phyloP scores from a whole-genome alignment of 2,329 filamentous ascomycete genomes.

The Penicillium occitanis region DNA sequence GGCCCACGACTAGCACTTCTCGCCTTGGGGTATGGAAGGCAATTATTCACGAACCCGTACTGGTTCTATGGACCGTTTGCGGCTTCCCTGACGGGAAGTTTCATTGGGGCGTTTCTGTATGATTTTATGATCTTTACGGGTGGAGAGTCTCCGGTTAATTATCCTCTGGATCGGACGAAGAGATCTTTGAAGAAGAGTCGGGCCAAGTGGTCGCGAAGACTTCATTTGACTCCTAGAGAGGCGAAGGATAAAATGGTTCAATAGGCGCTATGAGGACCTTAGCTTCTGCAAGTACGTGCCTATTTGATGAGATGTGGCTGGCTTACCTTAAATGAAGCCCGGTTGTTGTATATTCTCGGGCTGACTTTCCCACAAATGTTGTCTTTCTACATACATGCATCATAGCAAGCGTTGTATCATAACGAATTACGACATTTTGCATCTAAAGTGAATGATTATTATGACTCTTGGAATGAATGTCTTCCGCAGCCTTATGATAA shows the following conservation, averaged over 20 bases:
- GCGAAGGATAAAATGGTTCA: not conserved
- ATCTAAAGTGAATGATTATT: not conserved
- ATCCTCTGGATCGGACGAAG: slow-evolving; percentile 47
- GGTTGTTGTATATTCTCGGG: not conserved
- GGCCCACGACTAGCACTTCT: slow-evolving; percentile 50
- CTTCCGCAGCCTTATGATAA: too few relatives aligned
- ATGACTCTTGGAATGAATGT: not conserved
- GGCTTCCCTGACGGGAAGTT: slow-evolving; percentile 40
- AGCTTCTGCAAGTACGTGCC: not conserved
- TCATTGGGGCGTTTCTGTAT: slow-evolving; percentile 52
- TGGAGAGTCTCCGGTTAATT: slow-evolving; percentile 54
- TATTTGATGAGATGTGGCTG: not conserved
- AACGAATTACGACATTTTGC: not conserved
- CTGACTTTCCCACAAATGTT: not conserved
- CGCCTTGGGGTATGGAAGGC: slow-evolving; percentile 46
- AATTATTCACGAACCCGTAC: slow-evolving; percentile 45
- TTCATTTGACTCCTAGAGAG: slow-evolving; percentile 26
- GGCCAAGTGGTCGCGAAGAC: slow-evolving; percentile 32
- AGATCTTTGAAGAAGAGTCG: slow-evolving; percentile 48
- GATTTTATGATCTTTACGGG: slow-evolving; percentile 54
- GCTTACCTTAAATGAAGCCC: not conserved
- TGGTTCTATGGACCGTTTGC: slow-evolving; percentile 51
- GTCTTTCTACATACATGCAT: not conserved
- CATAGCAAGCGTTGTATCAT: not conserved
- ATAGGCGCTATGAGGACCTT: not conserved